Percentiles rank a stretch among this genome's conserved stretches.
These are phyloP conservation scores for Alternaria atra DNA, from an alignment of 2,329 filamentous ascomycete genomes.

Conservation along the genomic window DNA sequence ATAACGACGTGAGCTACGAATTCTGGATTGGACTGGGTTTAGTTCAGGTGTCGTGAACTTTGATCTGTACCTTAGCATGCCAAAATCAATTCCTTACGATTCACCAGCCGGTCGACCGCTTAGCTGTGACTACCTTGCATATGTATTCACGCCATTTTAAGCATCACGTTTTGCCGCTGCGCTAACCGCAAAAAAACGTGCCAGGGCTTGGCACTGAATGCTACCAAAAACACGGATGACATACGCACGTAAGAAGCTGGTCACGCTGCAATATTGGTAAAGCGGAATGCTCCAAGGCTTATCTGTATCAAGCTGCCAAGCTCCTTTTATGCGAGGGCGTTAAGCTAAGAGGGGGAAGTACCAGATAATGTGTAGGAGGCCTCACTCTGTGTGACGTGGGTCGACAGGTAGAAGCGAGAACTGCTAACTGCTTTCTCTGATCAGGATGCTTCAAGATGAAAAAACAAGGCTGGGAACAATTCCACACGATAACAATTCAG, in stretches of 20 bases:
- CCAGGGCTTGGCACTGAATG: not conserved
- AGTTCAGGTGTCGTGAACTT: conserved; percentile 29
- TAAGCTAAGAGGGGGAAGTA: not conserved
- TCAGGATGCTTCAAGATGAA: not conserved
- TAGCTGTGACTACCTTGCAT: not conserved
- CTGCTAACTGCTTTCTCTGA: not conserved
- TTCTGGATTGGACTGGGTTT: conserved; percentile 36
- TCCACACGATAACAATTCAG: too few relatives aligned
- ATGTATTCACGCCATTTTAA: not conserved
- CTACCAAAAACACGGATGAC: not conserved
- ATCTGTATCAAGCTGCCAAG: not conserved
- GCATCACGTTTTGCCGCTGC: not conserved
- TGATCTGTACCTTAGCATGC: conserved; percentile 30
- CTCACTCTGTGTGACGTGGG: not conserved
- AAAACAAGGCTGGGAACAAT: not conserved
- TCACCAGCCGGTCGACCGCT: not conserved
- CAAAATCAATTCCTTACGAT: conserved; percentile 27
- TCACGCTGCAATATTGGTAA: not conserved
- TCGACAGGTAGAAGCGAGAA: not conserved
- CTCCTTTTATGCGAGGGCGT: not conserved
- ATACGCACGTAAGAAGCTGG: not conserved
- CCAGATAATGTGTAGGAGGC: not conserved
- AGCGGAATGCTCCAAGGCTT: not conserved
- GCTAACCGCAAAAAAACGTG: not conserved
- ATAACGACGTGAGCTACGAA: conserved; percentile 33